Conservation (phyloP, 2,329 filamentous ascomycete species). For the Aspergillus latus region DNA sequence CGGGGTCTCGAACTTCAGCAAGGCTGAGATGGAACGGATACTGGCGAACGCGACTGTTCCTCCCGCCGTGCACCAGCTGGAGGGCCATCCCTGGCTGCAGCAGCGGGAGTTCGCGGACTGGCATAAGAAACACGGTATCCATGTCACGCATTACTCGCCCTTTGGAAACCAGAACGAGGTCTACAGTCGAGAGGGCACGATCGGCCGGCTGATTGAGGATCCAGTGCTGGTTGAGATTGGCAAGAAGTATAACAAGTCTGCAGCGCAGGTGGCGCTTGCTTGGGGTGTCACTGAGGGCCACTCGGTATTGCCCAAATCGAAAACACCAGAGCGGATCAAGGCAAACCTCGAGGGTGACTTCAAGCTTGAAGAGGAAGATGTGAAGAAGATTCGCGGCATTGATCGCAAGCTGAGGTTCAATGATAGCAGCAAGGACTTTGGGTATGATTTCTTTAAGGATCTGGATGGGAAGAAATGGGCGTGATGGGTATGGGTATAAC, state of each 20-base stretch:
- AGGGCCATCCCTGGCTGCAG: constrained; percentile 55
- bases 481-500: not conserved
- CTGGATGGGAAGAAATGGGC: constrained; percentile 49
- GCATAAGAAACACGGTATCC: constrained; percentile 52
- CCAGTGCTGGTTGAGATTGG: constrained; percentile 51
- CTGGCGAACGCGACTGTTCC: constrained; percentile 46
- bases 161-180: constrained; percentile 56
- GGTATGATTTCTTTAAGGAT: constrained; percentile 59
- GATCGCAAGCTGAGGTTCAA: constrained; percentile 65
- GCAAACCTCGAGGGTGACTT: constrained; percentile 55
- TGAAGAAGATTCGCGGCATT: constrained; percentile 55
- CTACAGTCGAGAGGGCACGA: constrained; percentile 46
- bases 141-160: constrained; percentile 56
- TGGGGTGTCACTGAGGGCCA: constrained; percentile 56
- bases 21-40: constrained; percentile 50
- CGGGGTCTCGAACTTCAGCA: constrained; percentile 55
- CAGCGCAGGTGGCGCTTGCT: constrained; percentile 53
- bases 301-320: constrained; percentile 55
- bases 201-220: constrained; percentile 54
- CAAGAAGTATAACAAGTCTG: constrained; percentile 53
- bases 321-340: constrained; percentile 46
- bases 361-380: constrained; percentile 57
- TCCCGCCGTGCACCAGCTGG: constrained; percentile 53
- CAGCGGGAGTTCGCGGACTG: constrained; percentile 51
- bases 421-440: constrained; percentile 57